Base-by-base conservation (phyloP, 352 stramenopile species). In the Plasmopara viticola region DNA sequence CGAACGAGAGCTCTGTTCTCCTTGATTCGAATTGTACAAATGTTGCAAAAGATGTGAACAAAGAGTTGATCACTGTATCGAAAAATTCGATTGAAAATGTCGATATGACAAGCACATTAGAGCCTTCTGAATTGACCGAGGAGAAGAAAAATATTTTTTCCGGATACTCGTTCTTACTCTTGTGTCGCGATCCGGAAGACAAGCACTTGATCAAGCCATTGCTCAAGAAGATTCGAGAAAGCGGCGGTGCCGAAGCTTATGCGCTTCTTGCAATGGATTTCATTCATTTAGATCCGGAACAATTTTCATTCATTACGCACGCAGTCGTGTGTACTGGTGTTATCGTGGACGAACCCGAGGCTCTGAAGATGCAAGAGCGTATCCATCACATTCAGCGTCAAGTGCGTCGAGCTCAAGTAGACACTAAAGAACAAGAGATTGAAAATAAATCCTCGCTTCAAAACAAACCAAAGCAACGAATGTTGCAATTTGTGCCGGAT, bases 271-370 rank as follows among this genome's bases (percentile, higher is more conserved):
- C 62, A 7, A 70, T 70, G 20, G 73, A 88, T 56, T 70, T 86
- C n/a, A 59, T 56, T 18, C 56, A 62, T 17, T 25, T 88, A 2
- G 68, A 85, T 25, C 60, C 74, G 4, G 55, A 52, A 4, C 68
- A 90, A 38, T 80, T 90, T 44, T 49, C 67, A 1, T 84, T 86
- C 55, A 49, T 90, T n/a, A 87, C 73, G 2, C 72, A 88, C 54
- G 60, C 73, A 6, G 75, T 88, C 2, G 39, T 90, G 0, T 81
- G 77, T 51, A 73, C 66, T 28, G 80, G 80, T n/a, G 74, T 68
- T 0, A 44, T 53, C 5, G 33, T 84, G 42, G 51, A 78, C 9
- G 56, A 75, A 6, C 17, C 59, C 0, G 62, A 63, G 18, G 60
- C 64, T 8, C 20, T 64, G n/a, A 48, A 51, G 13, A 61, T 74